Evolutionary conservation across 495 filamentous ascomycete species (phyloP).

Genomic region (Neurospora hispaniola): DNA sequence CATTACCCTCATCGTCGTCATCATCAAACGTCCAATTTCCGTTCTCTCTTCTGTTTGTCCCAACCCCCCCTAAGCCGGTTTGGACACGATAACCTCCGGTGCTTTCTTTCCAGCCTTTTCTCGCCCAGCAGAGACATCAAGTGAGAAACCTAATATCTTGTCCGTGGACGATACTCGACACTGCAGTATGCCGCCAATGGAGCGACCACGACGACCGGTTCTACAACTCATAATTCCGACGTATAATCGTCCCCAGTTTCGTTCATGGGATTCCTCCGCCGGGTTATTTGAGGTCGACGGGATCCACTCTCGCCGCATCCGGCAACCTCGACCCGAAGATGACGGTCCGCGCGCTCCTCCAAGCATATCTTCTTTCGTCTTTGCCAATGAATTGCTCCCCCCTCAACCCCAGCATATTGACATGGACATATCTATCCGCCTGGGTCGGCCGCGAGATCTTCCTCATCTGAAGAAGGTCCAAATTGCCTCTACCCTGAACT

Average conservation of each 20-base stretch:
- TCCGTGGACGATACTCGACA: background rate
- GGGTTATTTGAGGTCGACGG: too few relatives aligned
- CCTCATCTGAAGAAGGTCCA: background rate
- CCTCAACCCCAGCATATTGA: background rate
- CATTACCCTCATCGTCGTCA: background rate
- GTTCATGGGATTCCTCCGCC: background rate
- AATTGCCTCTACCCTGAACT: background rate
- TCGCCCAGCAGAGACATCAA: background rate
- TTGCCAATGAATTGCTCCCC: background rate
- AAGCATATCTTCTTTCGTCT: background rate
- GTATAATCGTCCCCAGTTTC: background rate
- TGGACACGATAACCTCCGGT: background rate
- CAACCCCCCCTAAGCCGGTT: background rate
- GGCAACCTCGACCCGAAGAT: background rate
- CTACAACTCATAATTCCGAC: background rate
- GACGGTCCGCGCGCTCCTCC: background rate
- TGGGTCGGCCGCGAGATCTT: background rate
- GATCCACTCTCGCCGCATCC: too few relatives aligned
- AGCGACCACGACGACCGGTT: background rate
- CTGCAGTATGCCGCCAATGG: background rate
- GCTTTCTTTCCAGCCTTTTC: background rate
- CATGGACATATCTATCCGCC: background rate
- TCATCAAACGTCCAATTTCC: background rate
- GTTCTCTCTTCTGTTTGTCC: background rate
- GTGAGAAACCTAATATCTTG: background rate